Evolutionary conservation across 2,329 filamentous ascomycete genomes (phyloP), one percentile per base, ranked within the genome.

Genomic region (Xylaria sp.): DNA sequence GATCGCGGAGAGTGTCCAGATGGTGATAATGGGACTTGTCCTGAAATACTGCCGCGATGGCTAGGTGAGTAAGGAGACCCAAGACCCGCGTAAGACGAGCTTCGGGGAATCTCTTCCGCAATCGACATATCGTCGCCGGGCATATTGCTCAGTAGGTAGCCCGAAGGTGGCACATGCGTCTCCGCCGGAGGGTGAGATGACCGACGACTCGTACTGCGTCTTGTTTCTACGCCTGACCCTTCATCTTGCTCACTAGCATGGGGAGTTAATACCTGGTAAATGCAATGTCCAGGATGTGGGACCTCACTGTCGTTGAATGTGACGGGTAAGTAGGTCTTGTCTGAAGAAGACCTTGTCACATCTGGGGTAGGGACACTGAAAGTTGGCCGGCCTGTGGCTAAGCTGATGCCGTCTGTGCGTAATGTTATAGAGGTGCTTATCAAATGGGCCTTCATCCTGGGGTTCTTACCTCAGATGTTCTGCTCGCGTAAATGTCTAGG

Each of bases 261-360:
- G 30, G 11, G 10, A 2, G 52, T 61, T 53, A 60, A 67, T 51
- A 11, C 63, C 19, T 63, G 44, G 55, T 57, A 23, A 13, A 48
- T 56, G 8, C 6, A 44, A 19, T 44, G 30, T 48, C 19, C 23
- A 58, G 35, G 35, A 16, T 30, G 30, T 39, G 3, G 9, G 19
- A 13, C 73, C 77, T 69, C 68, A 83, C 80, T 83, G 80, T 73
- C 77, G 74, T 62, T 77, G 75, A 59, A 76, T 70, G 66, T 87
- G 84, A 44, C 84, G 80, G n/a, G 80, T 76, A 16, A 86, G 75
- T 9, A 87, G 72, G 69, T 87, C 84, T 51, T 79, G 77, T 57
- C 84, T 79, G 64, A 85, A 79, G 63, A 87, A 87, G 11, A 76
- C 75, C 62, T 79, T 80, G 46, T 80, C 81, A 68, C 84, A 87